A percentile compares a stretch with the other conserved stretches of the same genome.
phyloP scores from a whole-genome alignment of 1,284 basidiomycete genomes.

The Leccinum cinnamomeum region DNA sequence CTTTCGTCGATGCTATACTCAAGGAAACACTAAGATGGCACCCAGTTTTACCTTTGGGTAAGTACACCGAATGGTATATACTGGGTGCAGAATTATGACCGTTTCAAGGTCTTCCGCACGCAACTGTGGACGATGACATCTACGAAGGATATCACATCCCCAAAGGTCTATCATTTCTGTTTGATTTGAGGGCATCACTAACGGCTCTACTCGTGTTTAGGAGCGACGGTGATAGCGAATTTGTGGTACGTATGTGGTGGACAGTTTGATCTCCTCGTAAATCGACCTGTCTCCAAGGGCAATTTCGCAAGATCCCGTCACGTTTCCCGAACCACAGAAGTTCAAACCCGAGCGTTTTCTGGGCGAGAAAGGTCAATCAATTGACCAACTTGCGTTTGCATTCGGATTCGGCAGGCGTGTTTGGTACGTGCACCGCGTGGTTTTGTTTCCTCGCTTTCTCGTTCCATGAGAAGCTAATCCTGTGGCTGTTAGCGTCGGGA shows the following conservation, averaged over 20 bases:
- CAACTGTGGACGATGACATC: conserved; percentile 42
- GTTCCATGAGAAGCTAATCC: neutral
- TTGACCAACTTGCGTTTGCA: conserved; percentile 40
- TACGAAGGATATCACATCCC: conserved; percentile 45
- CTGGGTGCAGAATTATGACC: neutral
- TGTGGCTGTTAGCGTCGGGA: conserved; percentile 29
- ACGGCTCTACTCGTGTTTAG: conserved; percentile 7
- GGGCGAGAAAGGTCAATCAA: conserved; percentile 20
- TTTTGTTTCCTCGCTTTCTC: neutral
- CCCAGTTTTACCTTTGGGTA: conserved; percentile 40
- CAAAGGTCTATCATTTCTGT: conserved; percentile 27
- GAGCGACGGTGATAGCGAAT: conserved; percentile 25
- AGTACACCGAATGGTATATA: neutral
- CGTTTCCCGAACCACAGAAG: conserved; percentile 42
- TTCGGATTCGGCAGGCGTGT: conserved; percentile 50
- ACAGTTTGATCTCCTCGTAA: neutral
- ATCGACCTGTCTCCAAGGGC: conserved; percentile 34
- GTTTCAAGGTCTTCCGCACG: conserved; percentile 40
- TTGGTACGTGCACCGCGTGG: conserved; percentile 30
- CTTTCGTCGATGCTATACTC: conserved; percentile 48
- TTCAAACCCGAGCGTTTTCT: conserved; percentile 47
- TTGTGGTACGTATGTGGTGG: conserved; percentile 15
- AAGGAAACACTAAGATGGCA: conserved; percentile 55
- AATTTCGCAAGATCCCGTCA: conserved; percentile 41
- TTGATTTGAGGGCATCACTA: neutral